phyloP scores from a whole-genome alignment of 768 basidiomycete species.

The Leccinum subtestaceum region DNA sequence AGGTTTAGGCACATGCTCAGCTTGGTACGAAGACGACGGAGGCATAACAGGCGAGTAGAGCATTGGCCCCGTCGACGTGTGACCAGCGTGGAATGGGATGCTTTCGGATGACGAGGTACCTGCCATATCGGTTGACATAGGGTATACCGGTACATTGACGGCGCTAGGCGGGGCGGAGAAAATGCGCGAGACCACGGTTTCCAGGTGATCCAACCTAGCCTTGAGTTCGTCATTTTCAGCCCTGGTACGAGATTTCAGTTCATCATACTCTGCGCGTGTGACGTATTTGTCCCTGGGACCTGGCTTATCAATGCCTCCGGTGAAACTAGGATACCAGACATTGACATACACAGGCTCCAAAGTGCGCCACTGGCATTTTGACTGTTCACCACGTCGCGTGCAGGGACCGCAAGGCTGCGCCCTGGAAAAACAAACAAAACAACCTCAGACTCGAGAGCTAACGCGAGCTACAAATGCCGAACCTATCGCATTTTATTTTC shows the following conservation, averaged over 20 bases:
- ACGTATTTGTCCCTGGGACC: slow-evolving; percentile 72
- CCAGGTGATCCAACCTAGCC: slow-evolving; percentile 59
- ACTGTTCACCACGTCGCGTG: slow-evolving; percentile 73
- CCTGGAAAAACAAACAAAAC: slow-evolving; percentile 38
- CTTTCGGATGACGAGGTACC: slow-evolving; percentile 25
- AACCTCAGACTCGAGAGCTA: slow-evolving; percentile 16
- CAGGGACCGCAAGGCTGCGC: slow-evolving; percentile 82
- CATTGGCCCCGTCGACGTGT: slow-evolving; percentile 25
- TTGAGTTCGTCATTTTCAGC: slow-evolving; percentile 54
- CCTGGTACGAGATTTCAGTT: slow-evolving; percentile 53
- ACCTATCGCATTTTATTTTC: slow-evolving; percentile 89
- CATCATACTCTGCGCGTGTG: slow-evolving; percentile 72
- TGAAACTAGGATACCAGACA: background rate
- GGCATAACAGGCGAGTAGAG: slow-evolving; percentile 23
- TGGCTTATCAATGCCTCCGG: slow-evolving; percentile 11
- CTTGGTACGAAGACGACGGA: slow-evolving; percentile 24
- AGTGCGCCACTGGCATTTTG: slow-evolving; percentile 80
- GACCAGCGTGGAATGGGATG: slow-evolving; percentile 28
- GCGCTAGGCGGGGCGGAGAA: slow-evolving; percentile 29
- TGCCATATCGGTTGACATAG: slow-evolving; percentile 31
- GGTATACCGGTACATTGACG: slow-evolving; percentile 29
- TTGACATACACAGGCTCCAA: slow-evolving; percentile 72
- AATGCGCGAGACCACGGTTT: slow-evolving; percentile 47
- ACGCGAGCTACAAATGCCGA: slow-evolving; percentile 21
- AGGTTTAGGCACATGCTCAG: slow-evolving; percentile 24